These are phyloP conservation scores for Strigomonas culicis DNA, from an alignment of 208 protist genomes.

Conservation along the genomic window DNA sequence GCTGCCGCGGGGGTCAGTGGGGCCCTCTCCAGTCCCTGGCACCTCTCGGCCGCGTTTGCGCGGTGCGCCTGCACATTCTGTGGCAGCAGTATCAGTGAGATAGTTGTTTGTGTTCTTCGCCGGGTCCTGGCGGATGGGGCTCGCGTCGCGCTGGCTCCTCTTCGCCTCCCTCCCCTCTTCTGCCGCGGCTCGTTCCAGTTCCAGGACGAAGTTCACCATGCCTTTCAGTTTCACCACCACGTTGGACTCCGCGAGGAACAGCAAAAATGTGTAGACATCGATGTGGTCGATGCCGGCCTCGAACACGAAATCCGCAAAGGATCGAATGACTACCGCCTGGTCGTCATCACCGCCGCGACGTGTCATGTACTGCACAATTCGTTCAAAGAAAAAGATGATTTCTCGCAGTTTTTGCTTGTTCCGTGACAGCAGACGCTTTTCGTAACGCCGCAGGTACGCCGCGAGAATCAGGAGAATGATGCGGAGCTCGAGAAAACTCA, in stretches of 20 bases:
- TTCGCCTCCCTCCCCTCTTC: neutral
- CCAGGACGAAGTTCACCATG: constrained; percentile 26
- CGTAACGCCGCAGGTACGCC: constrained; percentile 71
- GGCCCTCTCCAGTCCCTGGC: no score
- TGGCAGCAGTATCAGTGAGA: neutral
- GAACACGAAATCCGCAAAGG: constrained; percentile 66
- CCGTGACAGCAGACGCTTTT: constrained; percentile 66
- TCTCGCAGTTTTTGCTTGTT: constrained; percentile 90
- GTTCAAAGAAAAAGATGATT: constrained; percentile 59
- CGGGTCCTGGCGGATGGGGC: no score
- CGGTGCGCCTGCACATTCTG: no score
- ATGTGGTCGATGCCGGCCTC: constrained; percentile 67
- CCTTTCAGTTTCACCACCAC: constrained; percentile 75
- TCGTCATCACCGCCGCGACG: neutral
- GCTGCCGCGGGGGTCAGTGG: no score
- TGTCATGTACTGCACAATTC: constrained; percentile 15
- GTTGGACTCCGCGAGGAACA: constrained; percentile 54
- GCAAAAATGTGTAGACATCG: constrained; percentile 53
- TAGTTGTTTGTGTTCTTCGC: neutral
- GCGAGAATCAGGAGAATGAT: constrained; percentile 38
- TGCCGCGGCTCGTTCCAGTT: neutral
- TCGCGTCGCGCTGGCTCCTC: no score
- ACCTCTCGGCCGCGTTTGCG: no score
- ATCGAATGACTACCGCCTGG: constrained; percentile 4
- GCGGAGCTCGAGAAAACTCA: constrained; percentile 43